Base-by-base conservation (phyloP, 345 rosid genomes). In the Corchorus capsularis region DNA sequence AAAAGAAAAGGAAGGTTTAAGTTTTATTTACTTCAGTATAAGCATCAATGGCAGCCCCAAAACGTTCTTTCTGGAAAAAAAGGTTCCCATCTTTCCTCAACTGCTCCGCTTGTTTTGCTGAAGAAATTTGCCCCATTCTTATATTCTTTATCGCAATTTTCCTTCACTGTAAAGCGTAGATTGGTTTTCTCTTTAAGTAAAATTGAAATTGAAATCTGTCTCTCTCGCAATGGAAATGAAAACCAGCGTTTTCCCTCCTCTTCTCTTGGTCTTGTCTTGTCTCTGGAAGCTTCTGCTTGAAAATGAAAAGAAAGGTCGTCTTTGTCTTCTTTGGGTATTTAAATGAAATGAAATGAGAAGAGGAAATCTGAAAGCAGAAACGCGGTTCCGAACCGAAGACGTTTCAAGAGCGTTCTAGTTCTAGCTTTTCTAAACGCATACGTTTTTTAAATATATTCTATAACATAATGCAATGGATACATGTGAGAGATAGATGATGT, bases 41-140 rank as follows among this genome's bases (percentile, higher is more conserved):
- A 20, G 98, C 98, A 67, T 95, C 99, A 35, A 95, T 90, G 59
- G 99, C 99, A 5, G 98, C 99, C 17, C 91, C 96, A 47, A 87
- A 90, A 20, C 97, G 95, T 37, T 78, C 82, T 71, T 85, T 90
- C 60, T 69, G 79, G 75, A 84, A 95, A 83, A 79, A 93, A 52
- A 20, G 56, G 72, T 95, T 95, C 20, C 96, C 98, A 69, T 92
- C 83, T 68, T 71, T 84, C 78, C 78, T 89, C 69, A 93, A 80
- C 45, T 69, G 79, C 82, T 94, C 97, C 13, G 98, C 98, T 79
- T 90, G 98, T 35, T 80, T 87, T 55, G 89, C 89, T 52, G 81
- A 84, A 17, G 77, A 79, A 20, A 60, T 83, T 35, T 79, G 47
- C 22, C 69, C 86, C 92, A 89, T 91, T 74, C 14, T 13, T 12